Evolutionary conservation across 371 early-diverging fungal species (phyloP).

Genomic region (Syncephalastrum sp.): DNA sequence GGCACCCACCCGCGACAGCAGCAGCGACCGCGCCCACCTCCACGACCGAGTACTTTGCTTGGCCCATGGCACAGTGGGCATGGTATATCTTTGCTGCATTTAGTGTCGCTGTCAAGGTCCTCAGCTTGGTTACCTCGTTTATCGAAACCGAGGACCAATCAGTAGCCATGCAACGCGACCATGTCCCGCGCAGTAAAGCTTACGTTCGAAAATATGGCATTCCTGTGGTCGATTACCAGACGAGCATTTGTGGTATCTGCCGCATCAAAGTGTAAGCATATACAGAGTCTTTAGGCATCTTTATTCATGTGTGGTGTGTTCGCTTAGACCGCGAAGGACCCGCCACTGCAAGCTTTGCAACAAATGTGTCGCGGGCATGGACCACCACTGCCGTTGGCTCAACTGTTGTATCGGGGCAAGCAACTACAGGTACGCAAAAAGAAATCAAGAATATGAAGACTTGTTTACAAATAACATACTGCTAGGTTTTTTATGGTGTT

Average conservation of each 20-base stretch:
- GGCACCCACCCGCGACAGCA: not conserved
- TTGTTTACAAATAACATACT: slow-evolving; percentile 8
- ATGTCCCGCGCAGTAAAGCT: slow-evolving; percentile 56
- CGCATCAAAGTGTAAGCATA: slow-evolving; percentile 51
- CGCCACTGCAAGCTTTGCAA: slow-evolving; percentile 81
- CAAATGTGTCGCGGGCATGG: slow-evolving; percentile 78
- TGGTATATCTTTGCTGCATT: slow-evolving; percentile 30
- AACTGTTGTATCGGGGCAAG: slow-evolving; percentile 75
- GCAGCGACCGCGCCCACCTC: not conserved
- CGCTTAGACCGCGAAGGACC: slow-evolving; percentile 35
- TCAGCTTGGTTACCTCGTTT: slow-evolving; percentile 46
- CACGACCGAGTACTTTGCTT: slow-evolving; percentile 5
- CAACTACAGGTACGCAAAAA: slow-evolving; percentile 56
- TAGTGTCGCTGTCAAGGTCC: slow-evolving; percentile 27
- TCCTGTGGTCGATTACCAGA: slow-evolving; percentile 65
- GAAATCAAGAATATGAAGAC: not conserved
- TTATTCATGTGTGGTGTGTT: not conserved
- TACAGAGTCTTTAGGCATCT: not conserved
- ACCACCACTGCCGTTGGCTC: slow-evolving; percentile 85
- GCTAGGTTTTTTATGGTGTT: slow-evolving; percentile 27
- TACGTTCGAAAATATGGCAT: slow-evolving; percentile 66
- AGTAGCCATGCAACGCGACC: slow-evolving; percentile 34
- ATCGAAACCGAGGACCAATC: slow-evolving; percentile 54
- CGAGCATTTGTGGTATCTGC: slow-evolving; percentile 72
- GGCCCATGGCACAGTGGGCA: slow-evolving; percentile 19